Conservation (phyloP, 345 rosid genomes). For the Ceriops tagal region DNA sequence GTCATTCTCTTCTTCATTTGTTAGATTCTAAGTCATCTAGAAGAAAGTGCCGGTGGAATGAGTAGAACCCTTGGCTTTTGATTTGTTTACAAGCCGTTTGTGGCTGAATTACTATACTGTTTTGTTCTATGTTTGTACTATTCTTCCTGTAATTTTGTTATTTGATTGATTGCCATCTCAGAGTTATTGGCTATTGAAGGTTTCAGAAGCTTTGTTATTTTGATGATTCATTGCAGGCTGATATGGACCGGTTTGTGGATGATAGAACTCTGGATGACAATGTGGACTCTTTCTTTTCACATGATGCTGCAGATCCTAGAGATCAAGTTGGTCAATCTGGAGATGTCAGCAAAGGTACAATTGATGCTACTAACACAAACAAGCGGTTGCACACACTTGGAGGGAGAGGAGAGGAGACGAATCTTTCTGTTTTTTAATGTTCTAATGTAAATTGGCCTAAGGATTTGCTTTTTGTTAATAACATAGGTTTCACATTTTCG, state of each 20-base stretch:
- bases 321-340: slow-evolving; percentile 32
- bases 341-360: slow-evolving; percentile 48
- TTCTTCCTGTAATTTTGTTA: background rate
- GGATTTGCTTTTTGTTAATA: slow-evolving; percentile 4
- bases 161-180: background rate
- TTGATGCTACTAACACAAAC: background rate
- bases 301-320: slow-evolving; percentile 46
- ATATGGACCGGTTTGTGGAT: slow-evolving; percentile 47
- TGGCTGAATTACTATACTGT: background rate
- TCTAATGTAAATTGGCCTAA: slow-evolving; percentile 2
- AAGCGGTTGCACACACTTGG: background rate
- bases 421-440: background rate
- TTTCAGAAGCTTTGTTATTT: slow-evolving; percentile 17
- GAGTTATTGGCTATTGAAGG: background rate
- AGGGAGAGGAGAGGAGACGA: background rate
- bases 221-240: slow-evolving; percentile 41
- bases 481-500: slow-evolving; percentile 42
- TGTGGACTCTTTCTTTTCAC: slow-evolving; percentile 50
- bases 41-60: background rate
- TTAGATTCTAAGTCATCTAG: background rate
- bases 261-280: slow-evolving; percentile 56
- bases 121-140: background rate
- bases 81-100: background rate
- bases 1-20: too few species aligned
- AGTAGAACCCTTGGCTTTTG: background rate